These are phyloP conservation scores for Dactylellina parvicollis DNA, from an alignment of 2,329 filamentous ascomycete genomes.

Conservation along the genomic window DNA sequence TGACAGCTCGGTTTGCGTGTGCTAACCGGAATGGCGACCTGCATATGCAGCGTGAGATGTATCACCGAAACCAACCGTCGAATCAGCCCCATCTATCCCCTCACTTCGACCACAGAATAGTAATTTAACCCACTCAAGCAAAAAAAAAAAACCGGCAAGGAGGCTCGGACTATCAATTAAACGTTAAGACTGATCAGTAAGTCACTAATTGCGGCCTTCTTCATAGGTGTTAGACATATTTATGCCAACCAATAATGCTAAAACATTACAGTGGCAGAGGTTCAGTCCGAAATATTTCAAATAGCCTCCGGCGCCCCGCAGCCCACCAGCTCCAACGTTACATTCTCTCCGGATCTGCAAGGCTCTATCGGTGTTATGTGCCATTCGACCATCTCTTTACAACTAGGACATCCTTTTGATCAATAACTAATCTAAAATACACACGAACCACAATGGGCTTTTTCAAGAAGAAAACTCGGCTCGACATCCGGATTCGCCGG, in stretches of 20 bases:
- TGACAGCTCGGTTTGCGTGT: neutral
- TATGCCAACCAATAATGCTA: neutral
- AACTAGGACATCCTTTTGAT: neutral
- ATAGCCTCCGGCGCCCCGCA: neutral
- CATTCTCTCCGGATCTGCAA: neutral
- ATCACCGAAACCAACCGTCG: neutral
- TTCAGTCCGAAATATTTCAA: neutral
- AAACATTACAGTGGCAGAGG: neutral
- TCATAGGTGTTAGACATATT: neutral
- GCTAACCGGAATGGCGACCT: constrained; percentile 18
- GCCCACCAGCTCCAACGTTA: neutral
- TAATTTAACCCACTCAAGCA: neutral
- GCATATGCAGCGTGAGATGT: constrained; percentile 53
- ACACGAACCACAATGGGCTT: constrained; percentile 28
- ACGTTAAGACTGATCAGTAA: neutral
- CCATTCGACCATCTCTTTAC: neutral
- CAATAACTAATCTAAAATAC: neutral
- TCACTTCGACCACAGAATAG: neutral
- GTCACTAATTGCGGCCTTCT: neutral
- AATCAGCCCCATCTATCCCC: neutral
- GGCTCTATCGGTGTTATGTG: neutral
- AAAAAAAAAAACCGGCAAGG: neutral
- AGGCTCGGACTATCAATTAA: neutral
- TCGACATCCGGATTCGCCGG: constrained; percentile 34
- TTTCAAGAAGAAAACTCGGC: constrained; percentile 32